Evolutionary conservation across 352 stramenopile species (phyloP).

Genomic region (Pythium phragmitis): DNA sequence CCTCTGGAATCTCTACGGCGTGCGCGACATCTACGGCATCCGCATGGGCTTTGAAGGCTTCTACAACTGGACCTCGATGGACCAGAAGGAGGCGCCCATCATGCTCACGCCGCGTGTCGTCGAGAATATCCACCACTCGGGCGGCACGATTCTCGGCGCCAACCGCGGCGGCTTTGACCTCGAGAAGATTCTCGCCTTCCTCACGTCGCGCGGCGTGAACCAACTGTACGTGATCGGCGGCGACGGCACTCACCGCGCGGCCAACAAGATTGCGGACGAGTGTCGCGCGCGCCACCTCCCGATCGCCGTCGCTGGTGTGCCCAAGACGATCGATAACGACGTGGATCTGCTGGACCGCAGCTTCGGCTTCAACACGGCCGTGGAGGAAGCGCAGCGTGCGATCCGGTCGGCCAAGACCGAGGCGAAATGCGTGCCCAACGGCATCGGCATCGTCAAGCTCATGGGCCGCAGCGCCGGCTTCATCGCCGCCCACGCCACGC

Average conservation of each 20-base stretch:
- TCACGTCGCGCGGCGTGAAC: constrained; percentile 88
- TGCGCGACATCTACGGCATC: constrained; percentile 83
- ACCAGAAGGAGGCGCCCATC: constrained; percentile 75
- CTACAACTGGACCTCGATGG: constrained; percentile 78
- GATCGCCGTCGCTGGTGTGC: constrained; percentile 95
- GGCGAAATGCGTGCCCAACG: constrained; percentile 95
- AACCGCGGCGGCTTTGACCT: constrained; percentile 96
- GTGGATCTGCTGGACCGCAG: constrained; percentile 97
- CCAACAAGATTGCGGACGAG: constrained; percentile 89
- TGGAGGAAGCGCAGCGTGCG: constrained; percentile 94
- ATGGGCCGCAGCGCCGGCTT: constrained; percentile 98
- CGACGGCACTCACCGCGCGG: constrained; percentile 96
- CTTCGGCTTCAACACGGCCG: constrained; percentile 97
- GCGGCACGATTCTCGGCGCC: constrained; percentile 93
- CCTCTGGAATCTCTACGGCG: constrained; percentile 87
- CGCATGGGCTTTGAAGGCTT: constrained; percentile 81
- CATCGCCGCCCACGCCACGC: constrained; percentile 96
- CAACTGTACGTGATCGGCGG: constrained; percentile 98
- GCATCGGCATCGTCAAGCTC: constrained; percentile 98
- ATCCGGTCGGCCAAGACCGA: constrained; percentile 92
- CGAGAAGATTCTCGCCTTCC: constrained; percentile 96
- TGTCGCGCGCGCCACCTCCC: constrained; percentile 80
- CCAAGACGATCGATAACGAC: constrained; percentile 99
- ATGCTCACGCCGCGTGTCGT: constrained; percentile 74
- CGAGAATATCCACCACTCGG: constrained; percentile 84